Conservation (phyloP, 108 stramenopile species). For the Cyclotella atomus region DNA sequence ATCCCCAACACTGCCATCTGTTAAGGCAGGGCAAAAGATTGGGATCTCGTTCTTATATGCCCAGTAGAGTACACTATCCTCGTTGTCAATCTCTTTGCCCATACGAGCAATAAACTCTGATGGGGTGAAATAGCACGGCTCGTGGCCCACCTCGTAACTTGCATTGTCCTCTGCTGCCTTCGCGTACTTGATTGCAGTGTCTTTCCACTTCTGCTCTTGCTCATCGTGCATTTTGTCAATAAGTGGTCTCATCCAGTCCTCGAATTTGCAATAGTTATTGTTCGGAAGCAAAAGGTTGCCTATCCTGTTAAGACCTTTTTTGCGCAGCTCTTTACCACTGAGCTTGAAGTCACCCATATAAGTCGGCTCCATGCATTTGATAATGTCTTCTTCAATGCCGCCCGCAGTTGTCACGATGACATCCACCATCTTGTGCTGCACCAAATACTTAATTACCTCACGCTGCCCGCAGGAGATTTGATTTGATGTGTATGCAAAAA, state of each 20-base stretch:
- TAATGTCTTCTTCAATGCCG: conserved; percentile 99
- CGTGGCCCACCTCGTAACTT: background rate
- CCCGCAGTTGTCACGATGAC: conserved; percentile 97
- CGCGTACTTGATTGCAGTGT: conserved; percentile 56
- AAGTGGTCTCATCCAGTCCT: conserved; percentile 97
- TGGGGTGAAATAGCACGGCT: conserved; percentile 84
- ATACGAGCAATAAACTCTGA: conserved; percentile 94
- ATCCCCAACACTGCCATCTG: conserved; percentile 98
- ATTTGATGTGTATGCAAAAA: conserved; percentile 97
- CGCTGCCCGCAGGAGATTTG: conserved; percentile 97
- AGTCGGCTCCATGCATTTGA: conserved; percentile 98
- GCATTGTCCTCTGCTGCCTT: conserved; percentile 27
- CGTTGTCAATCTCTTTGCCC: conserved; percentile 94
- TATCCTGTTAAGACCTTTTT: conserved; percentile 97
- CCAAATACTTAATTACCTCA: conserved; percentile 95
- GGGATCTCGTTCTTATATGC: conserved; percentile 97
- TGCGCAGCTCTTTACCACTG: conserved; percentile 84
- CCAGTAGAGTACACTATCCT: conserved; percentile 97
- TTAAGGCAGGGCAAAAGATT: conserved; percentile 98
- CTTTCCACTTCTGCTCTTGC: conserved; percentile 75
- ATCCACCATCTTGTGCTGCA: conserved; percentile 97
- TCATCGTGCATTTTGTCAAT: conserved; percentile 96
- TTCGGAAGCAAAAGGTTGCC: conserved; percentile 97
- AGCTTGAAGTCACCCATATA: conserved; percentile 96
- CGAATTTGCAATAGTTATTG: conserved; percentile 98